phyloP scores from a whole-genome alignment of 2,329 filamentous ascomycete species.

The Colletotrichum musicola region DNA sequence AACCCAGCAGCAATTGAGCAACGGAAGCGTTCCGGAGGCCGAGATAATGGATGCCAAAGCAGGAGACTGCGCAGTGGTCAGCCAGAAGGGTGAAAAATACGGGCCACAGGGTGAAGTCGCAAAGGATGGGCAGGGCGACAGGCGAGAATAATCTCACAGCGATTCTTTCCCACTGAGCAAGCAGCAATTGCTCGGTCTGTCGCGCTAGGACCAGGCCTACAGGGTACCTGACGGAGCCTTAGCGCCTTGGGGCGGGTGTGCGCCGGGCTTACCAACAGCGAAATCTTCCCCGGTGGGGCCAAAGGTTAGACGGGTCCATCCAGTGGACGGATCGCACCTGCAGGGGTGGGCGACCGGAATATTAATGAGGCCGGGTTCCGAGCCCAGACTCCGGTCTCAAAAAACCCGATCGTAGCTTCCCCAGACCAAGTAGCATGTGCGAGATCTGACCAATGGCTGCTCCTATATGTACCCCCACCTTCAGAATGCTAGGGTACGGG shows the following conservation, averaged over 20 bases:
- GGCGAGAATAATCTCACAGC: constrained; percentile 35
- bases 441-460: constrained; percentile 34
- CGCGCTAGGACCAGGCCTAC: constrained; percentile 31
- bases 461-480: constrained; percentile 11
- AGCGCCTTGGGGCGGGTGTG: constrained; percentile 21
- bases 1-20: constrained; percentile 18
- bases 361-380: constrained; percentile 19
- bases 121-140: constrained; percentile 24
- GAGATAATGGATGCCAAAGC: too few relatives aligned
- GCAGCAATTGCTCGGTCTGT: constrained; percentile 27
- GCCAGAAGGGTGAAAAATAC: background rate
- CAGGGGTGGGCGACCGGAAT: background rate
- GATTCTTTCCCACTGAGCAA: constrained; percentile 9
- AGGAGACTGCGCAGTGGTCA: background rate
- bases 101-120: constrained; percentile 27
- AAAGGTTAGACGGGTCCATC: too few relatives aligned
- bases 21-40: background rate
- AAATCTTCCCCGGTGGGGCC: background rate
- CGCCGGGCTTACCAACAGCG: constrained; percentile 16
- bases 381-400: constrained; percentile 17
- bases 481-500: background rate
- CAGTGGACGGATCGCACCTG: background rate
- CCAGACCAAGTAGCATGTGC: constrained; percentile 25
- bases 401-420: constrained; percentile 31
- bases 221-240: constrained; percentile 9